phyloP scores from a whole-genome alignment of 257 asterid genomes.

The Hygrophila difformis region DNA sequence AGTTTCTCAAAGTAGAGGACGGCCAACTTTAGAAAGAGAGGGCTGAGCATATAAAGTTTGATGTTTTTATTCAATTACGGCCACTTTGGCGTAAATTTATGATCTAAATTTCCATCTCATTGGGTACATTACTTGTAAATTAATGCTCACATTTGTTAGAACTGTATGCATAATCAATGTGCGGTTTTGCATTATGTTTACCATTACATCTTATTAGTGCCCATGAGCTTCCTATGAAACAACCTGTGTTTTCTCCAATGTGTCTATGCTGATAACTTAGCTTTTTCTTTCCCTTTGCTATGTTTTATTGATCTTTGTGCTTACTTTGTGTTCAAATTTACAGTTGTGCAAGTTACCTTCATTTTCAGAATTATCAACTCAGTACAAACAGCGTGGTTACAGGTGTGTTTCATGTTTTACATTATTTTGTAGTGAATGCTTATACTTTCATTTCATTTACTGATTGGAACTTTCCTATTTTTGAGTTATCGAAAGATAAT shows the following conservation, averaged over 20 bases:
- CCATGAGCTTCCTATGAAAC: neutral
- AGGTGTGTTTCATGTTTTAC: slow-evolving; percentile 35
- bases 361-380: slow-evolving; percentile 54
- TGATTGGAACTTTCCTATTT: no score
- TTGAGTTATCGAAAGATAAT: no score
- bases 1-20: no score
- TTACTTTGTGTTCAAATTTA: slow-evolving; percentile 17
- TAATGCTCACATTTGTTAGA: no score
- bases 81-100: no score
- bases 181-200: neutral
- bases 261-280: neutral
- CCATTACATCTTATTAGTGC: neutral
- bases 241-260: neutral
- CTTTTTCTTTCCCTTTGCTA: slow-evolving; percentile 6
- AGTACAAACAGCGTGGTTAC: slow-evolving; percentile 67
- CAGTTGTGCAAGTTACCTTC: slow-evolving; percentile 76
- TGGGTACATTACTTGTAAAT: no score
- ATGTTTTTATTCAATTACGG: no score
- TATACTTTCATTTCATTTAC: no score
- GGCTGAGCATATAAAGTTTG: no score
- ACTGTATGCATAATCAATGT: neutral
- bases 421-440: no score
- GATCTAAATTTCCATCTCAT: no score
- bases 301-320: slow-evolving; percentile 3
- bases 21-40: no score